These are phyloP conservation scores for Candida germanica DNA, from an alignment of 805 yeast species.

Conservation along the genomic window DNA sequence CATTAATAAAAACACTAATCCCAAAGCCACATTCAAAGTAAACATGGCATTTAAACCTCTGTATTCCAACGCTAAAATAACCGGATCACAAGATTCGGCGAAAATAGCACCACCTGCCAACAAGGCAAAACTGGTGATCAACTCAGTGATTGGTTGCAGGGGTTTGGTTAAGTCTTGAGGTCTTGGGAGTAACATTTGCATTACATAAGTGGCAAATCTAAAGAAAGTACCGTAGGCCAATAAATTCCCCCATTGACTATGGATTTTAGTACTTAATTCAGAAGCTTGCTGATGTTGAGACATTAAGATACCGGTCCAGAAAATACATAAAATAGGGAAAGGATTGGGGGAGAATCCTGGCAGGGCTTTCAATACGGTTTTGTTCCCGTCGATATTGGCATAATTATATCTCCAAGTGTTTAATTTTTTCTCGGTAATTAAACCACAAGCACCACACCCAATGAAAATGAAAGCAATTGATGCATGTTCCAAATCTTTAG, in stretches of 20 bases:
- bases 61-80: constrained; percentile 72
- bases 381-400: constrained; percentile 20
- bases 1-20: constrained; percentile 75
- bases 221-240: constrained; percentile 79
- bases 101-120: constrained; percentile 88
- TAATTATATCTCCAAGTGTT: constrained; percentile 53
- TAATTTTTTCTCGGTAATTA: constrained; percentile 69
- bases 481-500: constrained; percentile 45
- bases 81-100: constrained; percentile 88
- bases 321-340: constrained; percentile 87
- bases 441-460: constrained; percentile 91
- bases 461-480: constrained; percentile 49
- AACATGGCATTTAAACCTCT: constrained; percentile 83
- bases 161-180: constrained; percentile 32
- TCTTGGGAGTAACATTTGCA: constrained; percentile 46
- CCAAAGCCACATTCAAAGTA: constrained; percentile 82
- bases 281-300: constrained; percentile 91
- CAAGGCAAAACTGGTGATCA: constrained; percentile 73
- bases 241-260: constrained; percentile 89
- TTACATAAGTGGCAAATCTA: constrained; percentile 60
- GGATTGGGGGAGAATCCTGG: constrained; percentile 92
- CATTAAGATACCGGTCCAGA: constrained; percentile 96
- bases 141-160: constrained; percentile 78
- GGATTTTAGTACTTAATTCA: constrained; percentile 70
- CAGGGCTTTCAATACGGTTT: constrained; percentile 32